Base-by-base conservation (phyloP, 352 stramenopile species). In the Globisporangium apiculatum region DNA sequence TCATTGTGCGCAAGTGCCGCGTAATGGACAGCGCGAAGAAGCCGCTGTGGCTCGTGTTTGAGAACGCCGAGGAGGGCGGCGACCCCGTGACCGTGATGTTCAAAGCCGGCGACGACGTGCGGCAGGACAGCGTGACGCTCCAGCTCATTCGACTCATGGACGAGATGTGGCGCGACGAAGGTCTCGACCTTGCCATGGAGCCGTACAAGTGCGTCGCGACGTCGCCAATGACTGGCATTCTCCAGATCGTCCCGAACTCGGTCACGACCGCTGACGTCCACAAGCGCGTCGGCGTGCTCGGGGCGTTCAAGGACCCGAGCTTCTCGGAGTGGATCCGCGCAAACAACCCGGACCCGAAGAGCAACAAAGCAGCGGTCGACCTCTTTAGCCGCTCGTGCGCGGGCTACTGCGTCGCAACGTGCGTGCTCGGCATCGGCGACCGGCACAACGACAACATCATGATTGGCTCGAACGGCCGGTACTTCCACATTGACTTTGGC, bases 401-500 rank as follows among this genome's bases (percentile, higher is more conserved):
- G 24, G 24, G 24, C 24, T 31, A 31, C 24, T 31, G 88, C 72
- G 91, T 98, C 1, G 92, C 91, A 1, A 97, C 91, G 1, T 98
- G 91, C 65, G 87, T 98, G 3, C 76, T 98, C 46, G 94, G 94
- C 43, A 96, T 98, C 60, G 94, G 94, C 58, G 94, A 98, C 67
- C 87, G 94, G 8, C 94, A 98, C 71, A 97, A 97, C 53, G 94
- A 98, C 72, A 98, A 98, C 67, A 96, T 98, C 57, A 98, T 98
- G 95, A 93, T 94, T 62, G 63, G 66, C 18, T 79, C 74, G 17
- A 80, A 72, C 4, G 85, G 85, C 38, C 79, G 83, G 58, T 95
- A 93, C 73, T 95, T 95, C 65, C 85, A 95, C 66, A 95, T 95
- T 41, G 85, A 95, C 67, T 95, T 95, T 53, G 85, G 85, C 14